Evolutionary conservation across 371 early-diverging fungal genomes (phyloP), one percentile per base, ranked within the genome.

Genomic region (Capniomyces stellatus): DNA sequence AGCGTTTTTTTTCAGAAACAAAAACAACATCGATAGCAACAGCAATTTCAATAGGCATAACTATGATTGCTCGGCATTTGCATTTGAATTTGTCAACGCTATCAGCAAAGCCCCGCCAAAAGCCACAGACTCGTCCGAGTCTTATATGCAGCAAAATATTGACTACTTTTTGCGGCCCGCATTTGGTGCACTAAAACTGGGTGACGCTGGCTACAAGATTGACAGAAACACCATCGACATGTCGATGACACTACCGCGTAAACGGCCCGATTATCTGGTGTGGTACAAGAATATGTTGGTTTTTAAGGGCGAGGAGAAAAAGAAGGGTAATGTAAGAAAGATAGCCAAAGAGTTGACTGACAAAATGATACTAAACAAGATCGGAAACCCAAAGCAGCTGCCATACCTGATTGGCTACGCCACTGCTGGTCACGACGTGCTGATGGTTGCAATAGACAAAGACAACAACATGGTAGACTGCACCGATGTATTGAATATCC

Each of bases 261-360:
- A 43, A 30, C 57, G 67, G 1, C 67, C 67, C 13, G 69, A 69
- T 57, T 67, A 58, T 23, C 47, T 67, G 29, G 42, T 57, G 43
- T 23, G 48, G 12, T 35, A 64, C 23, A 10, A 10, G 35, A 59
- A 64, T 29, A 56, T 54, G 58, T 54, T 67, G 6, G 67, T 69
- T 6, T 67, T 67, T 23, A 67, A 67, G 23, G 67, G 67, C 15
- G 67, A 67, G 44, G 67, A 67, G 29, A 67, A 67, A 44, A 64
- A 52, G 35, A 23, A 30, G 0, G 67, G 67, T 6, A 47, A 56
- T 8, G 61, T 68, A 0, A 25, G 64, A 4, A 46, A 18, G 0
- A 67, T 68, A 46, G 69, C 67, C 1, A n/a, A 39, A 2, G 69
- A 67, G 27, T 52, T 67, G 3, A 44, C 41, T 0, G 58, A 60